Percentiles rank a stretch among this genome's conserved stretches.
phyloP scores from a whole-genome alignment of 345 rosid species.

The Limnanthes douglasii region DNA sequence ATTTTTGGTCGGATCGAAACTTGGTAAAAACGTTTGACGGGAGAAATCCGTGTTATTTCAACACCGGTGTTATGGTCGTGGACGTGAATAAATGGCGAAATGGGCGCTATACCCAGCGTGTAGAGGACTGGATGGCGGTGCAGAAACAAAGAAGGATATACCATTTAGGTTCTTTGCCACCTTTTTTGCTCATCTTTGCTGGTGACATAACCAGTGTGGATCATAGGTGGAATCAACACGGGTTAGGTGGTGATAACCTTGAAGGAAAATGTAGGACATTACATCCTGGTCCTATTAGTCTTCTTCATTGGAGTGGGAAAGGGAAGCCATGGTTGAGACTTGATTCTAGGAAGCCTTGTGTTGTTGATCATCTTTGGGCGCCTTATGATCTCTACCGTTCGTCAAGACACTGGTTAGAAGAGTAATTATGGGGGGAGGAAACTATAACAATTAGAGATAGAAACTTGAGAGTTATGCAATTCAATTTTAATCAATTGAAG shows the following conservation, averaged over 20 bases:
- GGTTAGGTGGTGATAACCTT: conserved; percentile 51
- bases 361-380: conserved; percentile 54
- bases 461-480: no score
- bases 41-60: conserved; percentile 43
- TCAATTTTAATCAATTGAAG: no score
- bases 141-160: conserved; percentile 48
- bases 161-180: conserved; percentile 53
- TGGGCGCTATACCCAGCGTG: conserved; percentile 24
- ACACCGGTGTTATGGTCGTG: conserved; percentile 59
- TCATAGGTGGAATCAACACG: conserved; percentile 68
- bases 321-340: conserved; percentile 59
- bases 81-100: conserved; percentile 48
- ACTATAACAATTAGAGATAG: no score
- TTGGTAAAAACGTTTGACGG: conserved; percentile 30
- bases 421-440: no score
- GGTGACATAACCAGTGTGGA: conserved; percentile 48
- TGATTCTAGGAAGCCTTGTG: conserved; percentile 44
- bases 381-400: conserved; percentile 57
- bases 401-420: conserved; percentile 32
- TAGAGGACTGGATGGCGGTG: conserved; percentile 47
- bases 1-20: conserved; percentile 32
- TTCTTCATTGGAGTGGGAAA: conserved; percentile 63
- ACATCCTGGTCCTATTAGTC: conserved; percentile 63
- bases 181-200: conserved; percentile 40
- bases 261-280: conserved; percentile 43